Evolutionary conservation across 2,329 filamentous ascomycete genomes (phyloP), one percentile per base, ranked within the genome.

Genomic region (Fusarium sp.): DNA sequence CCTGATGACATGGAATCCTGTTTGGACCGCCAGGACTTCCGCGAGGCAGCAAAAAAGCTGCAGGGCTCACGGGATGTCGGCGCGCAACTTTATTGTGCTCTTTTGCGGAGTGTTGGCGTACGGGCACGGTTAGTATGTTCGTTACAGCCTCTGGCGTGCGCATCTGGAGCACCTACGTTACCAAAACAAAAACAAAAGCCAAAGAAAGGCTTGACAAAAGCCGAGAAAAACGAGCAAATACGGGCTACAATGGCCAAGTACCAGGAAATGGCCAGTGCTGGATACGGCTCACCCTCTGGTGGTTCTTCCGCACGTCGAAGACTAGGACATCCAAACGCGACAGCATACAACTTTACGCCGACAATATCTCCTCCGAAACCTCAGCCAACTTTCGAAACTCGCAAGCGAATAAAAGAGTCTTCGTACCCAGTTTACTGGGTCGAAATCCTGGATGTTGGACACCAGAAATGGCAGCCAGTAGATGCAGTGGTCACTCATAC

Each of bases 361-460:
- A 75, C 77, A 24, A 73, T 74, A 31, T 76, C 79, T 12, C 74
- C 76, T 10, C 79, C 74, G 1, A 66, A 67, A 1, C 63, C 73
- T 2, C 71, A 71, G n/a, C 68, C 69, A 35, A 65, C 63, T 25
- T 75, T 73, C 70, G 76, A 72, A 24, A 70, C 65, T 47, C 77
- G 72, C 10, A 79, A 77, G 50, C 77, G 72, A 12, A 84, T 90
- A 10, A 83, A 83, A 24, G 91, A 94, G 71, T 93, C 92, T 0
- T 76, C 85, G 0, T 91, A 89, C 70, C 95, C 95, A 0, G 83
- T 98, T 4, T 98, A 93, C 73, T 99, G 95, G 95, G 89, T 97
- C 1, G 95, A 99, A 77, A 89, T 92, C 4, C 91, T 97, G 64
- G 93, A 97, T 63, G 81, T 88, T 49, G 90, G 91, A 0, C 87